phyloP scores from a whole-genome alignment of 331 rosid species.

The Prunus yedoensis region DNA sequence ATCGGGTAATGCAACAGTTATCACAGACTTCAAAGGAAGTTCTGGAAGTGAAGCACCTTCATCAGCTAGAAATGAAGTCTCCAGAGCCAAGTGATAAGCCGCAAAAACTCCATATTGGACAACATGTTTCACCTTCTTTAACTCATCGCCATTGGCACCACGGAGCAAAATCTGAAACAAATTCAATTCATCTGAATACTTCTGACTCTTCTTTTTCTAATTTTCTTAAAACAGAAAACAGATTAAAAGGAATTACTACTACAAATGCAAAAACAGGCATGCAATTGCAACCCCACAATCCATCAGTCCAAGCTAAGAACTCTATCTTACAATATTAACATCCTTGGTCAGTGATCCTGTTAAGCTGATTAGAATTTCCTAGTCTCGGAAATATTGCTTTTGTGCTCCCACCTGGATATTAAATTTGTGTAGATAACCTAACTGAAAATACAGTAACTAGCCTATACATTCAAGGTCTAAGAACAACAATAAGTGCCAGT shows the following conservation, averaged over 20 bases:
- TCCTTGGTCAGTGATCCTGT: neutral
- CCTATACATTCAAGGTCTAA: slow-evolving; percentile 5
- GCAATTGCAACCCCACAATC: neutral
- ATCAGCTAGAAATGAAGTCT: slow-evolving; percentile 86
- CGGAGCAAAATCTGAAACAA: slow-evolving; percentile 60
- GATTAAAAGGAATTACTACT: neutral
- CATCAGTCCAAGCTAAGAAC: slow-evolving; percentile 8
- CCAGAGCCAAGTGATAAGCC: slow-evolving; percentile 84
- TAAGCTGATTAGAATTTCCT: slow-evolving; percentile 11
- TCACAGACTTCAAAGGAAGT: slow-evolving; percentile 71
- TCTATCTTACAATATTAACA: neutral
- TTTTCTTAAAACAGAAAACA: neutral
- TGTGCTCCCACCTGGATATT: neutral
- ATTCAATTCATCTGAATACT: slow-evolving; percentile 17
- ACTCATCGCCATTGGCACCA: slow-evolving; percentile 76
- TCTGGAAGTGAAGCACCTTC: slow-evolving; percentile 87
- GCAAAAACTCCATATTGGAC: slow-evolving; percentile 84
- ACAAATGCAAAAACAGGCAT: neutral
- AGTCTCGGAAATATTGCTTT: neutral
- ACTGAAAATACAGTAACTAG: neutral
- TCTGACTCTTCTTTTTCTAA: neutral
- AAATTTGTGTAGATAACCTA: neutral
- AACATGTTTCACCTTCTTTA: slow-evolving; percentile 88
- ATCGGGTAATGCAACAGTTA: slow-evolving; percentile 73
- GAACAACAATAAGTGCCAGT: slow-evolving; percentile 8